These are phyloP conservation scores for Zoysia pacifica DNA, from an alignment of 176 grass and related monocot species.

Conservation along the genomic window DNA sequence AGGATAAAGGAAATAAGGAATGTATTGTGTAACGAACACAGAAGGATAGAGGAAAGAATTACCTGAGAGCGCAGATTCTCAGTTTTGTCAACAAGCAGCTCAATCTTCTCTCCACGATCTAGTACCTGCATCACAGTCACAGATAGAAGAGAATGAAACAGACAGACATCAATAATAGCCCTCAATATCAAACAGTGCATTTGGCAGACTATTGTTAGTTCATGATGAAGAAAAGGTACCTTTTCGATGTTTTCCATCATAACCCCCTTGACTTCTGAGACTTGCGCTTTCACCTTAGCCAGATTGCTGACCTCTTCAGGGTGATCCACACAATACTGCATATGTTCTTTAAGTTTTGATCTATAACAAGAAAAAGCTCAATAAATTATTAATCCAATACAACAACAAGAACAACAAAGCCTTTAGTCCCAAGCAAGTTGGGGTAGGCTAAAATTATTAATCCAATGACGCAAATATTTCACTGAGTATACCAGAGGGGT, in stretches of 20 bases:
- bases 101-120: conserved; percentile 90
- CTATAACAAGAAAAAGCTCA: conserved; percentile 37
- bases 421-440: too few species aligned
- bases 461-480: not conserved
- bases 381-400: not conserved
- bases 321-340: conserved; percentile 94
- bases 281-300: conserved; percentile 89
- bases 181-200: not conserved
- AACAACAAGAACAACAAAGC: too few species aligned
- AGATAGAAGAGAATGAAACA: not conserved
- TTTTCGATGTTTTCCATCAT: conserved; percentile 99
- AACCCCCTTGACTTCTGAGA: conserved; percentile 93
- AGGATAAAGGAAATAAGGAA: not conserved
- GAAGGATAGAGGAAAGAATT: not conserved
- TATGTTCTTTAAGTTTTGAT: conserved; percentile 92
- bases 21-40: not conserved
- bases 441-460: not conserved
- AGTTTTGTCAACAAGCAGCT: conserved; percentile 88
- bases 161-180: not conserved
- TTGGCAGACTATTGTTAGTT: not conserved
- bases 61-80: conserved; percentile 86
- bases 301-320: conserved; percentile 92
- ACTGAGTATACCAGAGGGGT: not conserved
- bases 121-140: conserved; percentile 55
- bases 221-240: conserved; percentile 32